Evolutionary conservation across 2,329 filamentous ascomycete species (phyloP), one percentile per base, ranked within the genome.

Genomic region (Penicillium sp.): DNA sequence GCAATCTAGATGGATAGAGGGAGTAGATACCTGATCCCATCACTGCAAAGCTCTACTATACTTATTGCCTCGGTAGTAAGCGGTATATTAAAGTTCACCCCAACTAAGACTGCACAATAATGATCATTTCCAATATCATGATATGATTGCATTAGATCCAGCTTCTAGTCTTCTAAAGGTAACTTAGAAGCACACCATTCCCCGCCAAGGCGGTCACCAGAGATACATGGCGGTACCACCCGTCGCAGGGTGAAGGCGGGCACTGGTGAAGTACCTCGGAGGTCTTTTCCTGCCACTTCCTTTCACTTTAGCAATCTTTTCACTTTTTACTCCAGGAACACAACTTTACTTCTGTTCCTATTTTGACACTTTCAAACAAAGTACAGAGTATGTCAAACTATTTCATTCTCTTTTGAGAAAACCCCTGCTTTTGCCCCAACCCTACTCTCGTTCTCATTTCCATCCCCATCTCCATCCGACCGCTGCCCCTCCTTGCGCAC

Each of bases 401-500:
- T 24, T 8, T 6, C 29, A 20, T 37, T 22, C 35, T 24, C 18
- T 3, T 36, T 11, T 31, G 29, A 14, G 31, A 34, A 2, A 16
- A 27, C 28, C 13, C 35, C 40, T 22, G 34, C 26, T 29, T 36
- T 22, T 40, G 18, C 34, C 42, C 20, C 10, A 18, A 23, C 40
- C 36, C 47, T 39, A 28, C 39, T 9, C 7, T 20, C 18, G 4
- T 20, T 20, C 18, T 20, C 18, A 20, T 20, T 20, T 20, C 18
- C 18, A 18, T 27, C 40, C 39, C 47, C 41, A 28, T 20, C 39
- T 34, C 34, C 35, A 42, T 42, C 37, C 39, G 37, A 38, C 34
- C 34, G 24, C 36, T 45, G 28, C 47, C 52, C 47, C 54, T 56
- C 57, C 57, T 58, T 54, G 47, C 48, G 47, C 50, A 50, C 51